phyloP scores from a whole-genome alignment of 176 grass and related monocot species.

The Tuctoria greenei region DNA sequence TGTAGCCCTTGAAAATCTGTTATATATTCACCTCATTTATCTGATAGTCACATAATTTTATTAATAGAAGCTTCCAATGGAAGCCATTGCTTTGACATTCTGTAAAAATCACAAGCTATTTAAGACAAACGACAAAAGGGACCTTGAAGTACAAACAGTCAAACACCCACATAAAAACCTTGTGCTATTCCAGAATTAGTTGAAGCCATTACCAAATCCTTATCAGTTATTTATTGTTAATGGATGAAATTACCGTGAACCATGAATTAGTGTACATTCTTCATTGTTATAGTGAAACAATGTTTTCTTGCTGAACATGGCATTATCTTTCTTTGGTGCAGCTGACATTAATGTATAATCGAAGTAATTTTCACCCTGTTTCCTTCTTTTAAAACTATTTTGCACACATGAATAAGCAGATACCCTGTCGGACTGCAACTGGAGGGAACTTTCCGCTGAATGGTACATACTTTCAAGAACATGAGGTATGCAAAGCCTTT shows the following conservation, averaged over 20 bases:
- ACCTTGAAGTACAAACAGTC: not conserved
- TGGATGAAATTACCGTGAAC: constrained; percentile 19
- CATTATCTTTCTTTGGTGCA: not conserved
- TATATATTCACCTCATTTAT: not conserved
- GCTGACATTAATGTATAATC: constrained; percentile 15
- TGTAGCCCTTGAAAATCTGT: not conserved
- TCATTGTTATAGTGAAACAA: not conserved
- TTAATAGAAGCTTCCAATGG: not conserved
- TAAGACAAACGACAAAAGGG: not conserved
- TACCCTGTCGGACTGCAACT: constrained; percentile 87
- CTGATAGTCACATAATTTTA: not conserved
- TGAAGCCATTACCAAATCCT: not conserved
- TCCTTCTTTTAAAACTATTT: not conserved
- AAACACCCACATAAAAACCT: constrained; percentile 1
- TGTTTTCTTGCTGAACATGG: not conserved
- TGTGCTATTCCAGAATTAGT: constrained; percentile 8
- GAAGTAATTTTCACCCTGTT: not conserved
- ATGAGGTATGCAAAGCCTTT: constrained; percentile 57
- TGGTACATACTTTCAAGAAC: constrained; percentile 90
- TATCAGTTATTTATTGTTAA: not conserved
- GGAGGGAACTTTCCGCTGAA: constrained; percentile 88
- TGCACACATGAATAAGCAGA: constrained; percentile 46
- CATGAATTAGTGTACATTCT: not conserved
- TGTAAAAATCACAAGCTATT: not conserved
- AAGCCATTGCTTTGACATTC: not conserved